Evolutionary conservation across 1,284 basidiomycete species (phyloP), one percentile per base, ranked within the genome.

Genomic region (Cryptococcus amylolentus): DNA sequence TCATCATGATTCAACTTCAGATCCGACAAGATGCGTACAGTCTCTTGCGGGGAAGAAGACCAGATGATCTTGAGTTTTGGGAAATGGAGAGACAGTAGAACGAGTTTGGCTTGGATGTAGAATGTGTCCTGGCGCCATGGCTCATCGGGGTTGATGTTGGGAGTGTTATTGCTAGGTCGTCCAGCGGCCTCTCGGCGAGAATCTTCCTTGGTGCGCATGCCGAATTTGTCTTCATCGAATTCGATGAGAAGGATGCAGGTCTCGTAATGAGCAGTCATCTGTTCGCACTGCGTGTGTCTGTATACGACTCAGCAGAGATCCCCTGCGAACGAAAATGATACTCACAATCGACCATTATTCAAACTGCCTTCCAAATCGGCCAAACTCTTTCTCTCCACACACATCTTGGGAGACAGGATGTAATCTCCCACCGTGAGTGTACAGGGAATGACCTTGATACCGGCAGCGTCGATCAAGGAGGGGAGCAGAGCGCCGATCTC

Each of bases 211-310:
- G 69, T 74, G 75, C 91, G 86, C 13, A 97, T 81, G 0, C 91
- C 89, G 75, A 98, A 98, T 69, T 95, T 96, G 75, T 96, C 89
- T 76, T 98, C 91, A 68, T 98, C 95, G 65, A 98, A 99, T 71
- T 99, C 95, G 68, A 98, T 97, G n/a, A 98, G 81, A 14, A 98
- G 79, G 53, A 98, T 84, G 0, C 94, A 93, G 44, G 89, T 87
- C 77, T 93, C 94, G 78, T 98, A 98, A 73, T 98, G 88, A 5
- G 88, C 87, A 0, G 88, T 92, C 95, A 98, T 98, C 18, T 91
- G 76, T 77, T 98, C 95, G 78, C 95, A 98, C 71, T 99, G 95
- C 0, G 92, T 91, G 73, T 96, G 97, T 56, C 92, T 96, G 23
- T 62, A 1, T 14, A 23, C 26, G 18, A 49, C 40, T 54, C 41